phyloP scores from a whole-genome alignment of 2,329 filamentous ascomycete species.

The Lasiodiplodia hormozganensis region DNA sequence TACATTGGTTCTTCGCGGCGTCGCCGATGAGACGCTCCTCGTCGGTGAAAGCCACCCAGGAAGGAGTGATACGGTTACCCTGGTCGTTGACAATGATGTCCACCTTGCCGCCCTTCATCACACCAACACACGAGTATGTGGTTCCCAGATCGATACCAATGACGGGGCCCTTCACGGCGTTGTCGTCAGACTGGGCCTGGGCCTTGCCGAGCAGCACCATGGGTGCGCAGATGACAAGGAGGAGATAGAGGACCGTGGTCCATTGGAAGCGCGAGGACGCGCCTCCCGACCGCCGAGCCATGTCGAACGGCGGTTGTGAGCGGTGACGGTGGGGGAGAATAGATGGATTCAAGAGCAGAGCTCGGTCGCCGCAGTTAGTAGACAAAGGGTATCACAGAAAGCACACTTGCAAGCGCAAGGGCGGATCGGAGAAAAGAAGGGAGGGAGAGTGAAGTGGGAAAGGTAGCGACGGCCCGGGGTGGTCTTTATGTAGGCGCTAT shows the following conservation, averaged over 20 bases:
- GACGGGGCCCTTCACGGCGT: constrained; percentile 52
- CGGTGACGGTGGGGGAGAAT: constrained; percentile 9
- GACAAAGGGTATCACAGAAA: constrained; percentile 27
- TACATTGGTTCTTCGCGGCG: constrained; percentile 62
- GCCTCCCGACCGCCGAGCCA: constrained; percentile 65
- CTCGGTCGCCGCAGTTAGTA: constrained; percentile 11
- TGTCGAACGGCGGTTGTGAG: constrained; percentile 36
- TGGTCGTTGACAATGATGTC: constrained; percentile 55
- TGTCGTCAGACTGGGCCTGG: constrained; percentile 73
- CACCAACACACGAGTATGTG: constrained; percentile 46
- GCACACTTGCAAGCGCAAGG: neutral
- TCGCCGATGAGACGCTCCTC: constrained; percentile 97
- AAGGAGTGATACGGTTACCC: constrained; percentile 58
- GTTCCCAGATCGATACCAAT: constrained; percentile 48
- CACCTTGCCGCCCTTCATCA: constrained; percentile 52
- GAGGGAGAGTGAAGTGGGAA: constrained; percentile 14
- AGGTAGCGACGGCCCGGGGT: constrained; percentile 15
- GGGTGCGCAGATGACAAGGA: constrained; percentile 84
- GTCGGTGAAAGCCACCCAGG: constrained; percentile 95
- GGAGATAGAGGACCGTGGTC: constrained; percentile 90
- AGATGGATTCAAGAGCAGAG: constrained; percentile 1
- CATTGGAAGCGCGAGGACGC: constrained; percentile 78
- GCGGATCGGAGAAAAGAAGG: constrained; percentile 13
- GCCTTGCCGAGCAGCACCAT: constrained; percentile 81
- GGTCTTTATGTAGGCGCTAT: constrained; percentile 30